Evolutionary conservation across 495 filamentous ascomycete genomes (phyloP), one percentile per base, ranked within the genome.

Genomic region (Neurospora sublineolata): DNA sequence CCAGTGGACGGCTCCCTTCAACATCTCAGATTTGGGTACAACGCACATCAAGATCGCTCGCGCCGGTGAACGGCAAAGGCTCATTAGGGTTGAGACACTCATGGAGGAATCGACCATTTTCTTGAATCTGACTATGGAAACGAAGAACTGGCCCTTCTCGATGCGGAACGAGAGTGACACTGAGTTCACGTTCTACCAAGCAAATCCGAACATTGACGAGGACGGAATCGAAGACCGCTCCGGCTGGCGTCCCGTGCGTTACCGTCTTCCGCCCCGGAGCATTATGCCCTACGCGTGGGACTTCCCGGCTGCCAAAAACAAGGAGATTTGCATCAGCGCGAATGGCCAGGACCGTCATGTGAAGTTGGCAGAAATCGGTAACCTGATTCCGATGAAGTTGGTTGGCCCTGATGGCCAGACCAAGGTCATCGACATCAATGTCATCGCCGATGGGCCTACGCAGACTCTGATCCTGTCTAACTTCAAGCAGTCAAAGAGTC

Each of bases 231-330:
- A 94, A 73, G 93, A 96, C 74, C 84, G 86, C 46, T 92, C 90
- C 68, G 91, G 92, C 7, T 99, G 94, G 92, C 88, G 92, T 70
- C 93, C 92, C 12, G 92, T 98, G 73, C 85, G 92, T 44, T 99
- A 99, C 79, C 91, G 94, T n/a, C 86, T 99, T 16, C 95, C 95
- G 4, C 89, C 94, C 8, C 87, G 96, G 39, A 97, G 94, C 79
- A 97, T 98, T 81, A 99, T 99, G 95, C 94, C 96, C 5, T 99
- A 99, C 78, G 94, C 95, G 37, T 99, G 95, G 95, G 96, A 99
- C 78, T 98, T 95, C 82, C 95, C 95, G 2, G 94, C 95, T 6
- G 93, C 93, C n/a, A 97, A 97, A 81, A 91, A 91, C 81, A 97
- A 95, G 79, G 94, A 97, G 78, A 87, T 98, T 40, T 87, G 97